phyloP scores from a whole-genome alignment of 345 rosid genomes.

The Murraya paniculata region DNA sequence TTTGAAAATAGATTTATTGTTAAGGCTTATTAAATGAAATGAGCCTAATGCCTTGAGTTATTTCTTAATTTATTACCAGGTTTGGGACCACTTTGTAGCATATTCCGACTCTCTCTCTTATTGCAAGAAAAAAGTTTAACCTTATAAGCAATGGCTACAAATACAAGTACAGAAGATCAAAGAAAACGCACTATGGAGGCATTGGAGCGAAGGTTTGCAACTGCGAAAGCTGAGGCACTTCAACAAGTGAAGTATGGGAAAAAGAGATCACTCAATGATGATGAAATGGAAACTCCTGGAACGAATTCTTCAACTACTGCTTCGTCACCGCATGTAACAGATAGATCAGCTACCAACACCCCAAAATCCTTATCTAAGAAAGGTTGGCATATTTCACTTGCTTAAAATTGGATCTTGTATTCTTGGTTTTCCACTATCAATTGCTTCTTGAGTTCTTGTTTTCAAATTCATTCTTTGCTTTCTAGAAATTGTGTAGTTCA shows the following conservation, averaged over 20 bases:
- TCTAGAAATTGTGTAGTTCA: neutral
- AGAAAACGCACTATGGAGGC: constrained; percentile 54
- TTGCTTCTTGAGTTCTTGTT: neutral
- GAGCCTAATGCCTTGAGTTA: neutral
- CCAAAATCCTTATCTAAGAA: constrained; percentile 19
- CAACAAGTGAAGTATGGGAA: constrained; percentile 44
- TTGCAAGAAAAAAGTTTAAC: neutral
- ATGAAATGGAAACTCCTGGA: constrained; percentile 5
- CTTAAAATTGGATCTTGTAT: neutral
- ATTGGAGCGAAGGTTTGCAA: constrained; percentile 52
- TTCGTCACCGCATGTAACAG: constrained; percentile 12
- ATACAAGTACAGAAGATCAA: constrained; percentile 30
- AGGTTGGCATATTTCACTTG: constrained; percentile 27
- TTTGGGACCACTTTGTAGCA: neutral
- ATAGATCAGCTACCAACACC: constrained; percentile 22
- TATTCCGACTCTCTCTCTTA: neutral
- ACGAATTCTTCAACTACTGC: constrained; percentile 14
- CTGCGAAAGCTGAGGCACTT: constrained; percentile 55
- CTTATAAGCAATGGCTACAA: constrained; percentile 15
- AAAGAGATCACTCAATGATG: constrained; percentile 18
- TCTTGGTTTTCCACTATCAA: neutral
- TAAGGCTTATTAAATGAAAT: neutral
- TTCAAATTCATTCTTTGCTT: neutral
- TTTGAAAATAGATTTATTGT: neutral
- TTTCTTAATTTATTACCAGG: neutral